Evolutionary conservation across 345 rosid species (phyloP), one percentile per base, ranked within the genome.

Genomic region (Hibiscus mutabilis): DNA sequence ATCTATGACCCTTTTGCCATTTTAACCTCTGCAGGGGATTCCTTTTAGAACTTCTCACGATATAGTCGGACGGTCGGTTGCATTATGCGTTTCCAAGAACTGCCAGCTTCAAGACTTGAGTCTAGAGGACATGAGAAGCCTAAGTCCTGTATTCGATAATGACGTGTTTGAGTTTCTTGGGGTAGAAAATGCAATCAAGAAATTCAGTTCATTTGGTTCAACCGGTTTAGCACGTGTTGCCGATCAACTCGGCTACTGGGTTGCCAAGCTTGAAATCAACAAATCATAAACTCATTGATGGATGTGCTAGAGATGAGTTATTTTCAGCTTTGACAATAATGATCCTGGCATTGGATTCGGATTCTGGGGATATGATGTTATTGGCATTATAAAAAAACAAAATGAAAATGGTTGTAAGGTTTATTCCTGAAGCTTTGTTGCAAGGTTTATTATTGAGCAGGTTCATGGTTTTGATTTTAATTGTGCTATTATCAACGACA

Each of bases 31-130:
- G 31, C 90, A 95, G 99, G 94, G 93, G 16, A 68, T 87, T 74
- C 97, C 99, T 46, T 95, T 95, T 74, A 84, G 99, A 79, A 90
- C 97, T 56, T 88, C 99, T 65, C 99, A 95, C 68, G 99, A 95
- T 68, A 69, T 95, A 58, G 99, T 88, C 31, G 98, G 99, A 27
- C 88, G 88, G 75, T 82, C 89, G 7, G 99, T 95, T 71, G 92
- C 93, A 11, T 80, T 92, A 27, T 92, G 99, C 37, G 87, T 90
- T 5, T 77, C 88, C 13, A 86, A 79, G 78, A 81, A 82, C 61
- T 92, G 96, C 74, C 88, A 86, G 69, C 97, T 95, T 65, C 84
- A 82, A 87, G 86, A 85, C 60, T 81, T 95, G 52, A 84, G 81
- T 55, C 85, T 95, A 42, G 96, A 86, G 21, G 94, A 92, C 62